Evolutionary conservation across 495 filamentous ascomycete species (phyloP).

Genomic region (Penicillium verhagenii): DNA sequence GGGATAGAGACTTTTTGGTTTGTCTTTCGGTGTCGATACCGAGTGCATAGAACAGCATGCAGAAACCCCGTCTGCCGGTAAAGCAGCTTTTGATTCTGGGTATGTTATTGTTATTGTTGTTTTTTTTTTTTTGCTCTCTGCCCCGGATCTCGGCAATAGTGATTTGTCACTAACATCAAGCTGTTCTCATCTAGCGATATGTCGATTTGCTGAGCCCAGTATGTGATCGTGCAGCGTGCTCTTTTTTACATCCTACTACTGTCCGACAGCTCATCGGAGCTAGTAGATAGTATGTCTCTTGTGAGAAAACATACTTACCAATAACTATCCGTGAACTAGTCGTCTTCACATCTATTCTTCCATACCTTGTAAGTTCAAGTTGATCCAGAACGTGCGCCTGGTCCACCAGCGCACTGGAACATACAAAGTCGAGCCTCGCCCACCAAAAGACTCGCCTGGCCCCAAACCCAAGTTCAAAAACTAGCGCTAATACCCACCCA

Average conservation of each 20-base stretch:
- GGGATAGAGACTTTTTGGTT: neutral
- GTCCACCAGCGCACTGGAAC: neutral
- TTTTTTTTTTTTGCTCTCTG: too few species aligned
- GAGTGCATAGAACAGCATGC: neutral
- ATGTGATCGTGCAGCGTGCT: conserved; percentile 17
- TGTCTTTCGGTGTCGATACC: neutral
- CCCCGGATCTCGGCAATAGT: conserved; percentile 2
- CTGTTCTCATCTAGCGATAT: conserved; percentile 51
- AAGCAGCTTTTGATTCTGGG: conserved; percentile 61
- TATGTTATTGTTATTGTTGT: too few species aligned
- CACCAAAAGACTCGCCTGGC: neutral
- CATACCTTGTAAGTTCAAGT: conserved; percentile 66
- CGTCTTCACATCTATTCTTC: conserved; percentile 79
- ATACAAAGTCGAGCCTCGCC: neutral
- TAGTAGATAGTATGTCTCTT: too few species aligned
- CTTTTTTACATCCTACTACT: too few species aligned
- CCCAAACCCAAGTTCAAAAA: neutral
- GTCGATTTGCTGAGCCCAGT: conserved; percentile 80
- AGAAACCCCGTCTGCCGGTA: conserved; percentile 42
- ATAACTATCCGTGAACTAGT: conserved; percentile 35
- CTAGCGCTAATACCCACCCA: conserved; percentile 11
- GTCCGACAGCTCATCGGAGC: too few species aligned
- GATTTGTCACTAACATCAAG: neutral
- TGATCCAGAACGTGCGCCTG: neutral
- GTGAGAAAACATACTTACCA: conserved; percentile 1